Conservation (phyloP, 768 basidiomycete species). For the Xerocomellus intermedius region DNA sequence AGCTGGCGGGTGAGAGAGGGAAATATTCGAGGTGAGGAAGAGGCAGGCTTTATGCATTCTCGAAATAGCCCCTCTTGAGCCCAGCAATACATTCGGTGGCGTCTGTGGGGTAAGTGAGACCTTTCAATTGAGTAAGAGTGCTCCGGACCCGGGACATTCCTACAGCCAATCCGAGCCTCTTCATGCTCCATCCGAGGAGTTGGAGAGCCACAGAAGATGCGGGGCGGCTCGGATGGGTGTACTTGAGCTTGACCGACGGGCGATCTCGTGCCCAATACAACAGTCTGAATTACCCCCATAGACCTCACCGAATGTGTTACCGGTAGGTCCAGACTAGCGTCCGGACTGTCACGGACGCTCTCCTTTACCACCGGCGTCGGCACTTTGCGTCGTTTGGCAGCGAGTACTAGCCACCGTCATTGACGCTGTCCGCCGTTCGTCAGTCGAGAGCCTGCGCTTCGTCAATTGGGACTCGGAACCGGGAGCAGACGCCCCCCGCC, state of each 20-base stretch:
- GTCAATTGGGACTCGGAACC: too few species aligned
- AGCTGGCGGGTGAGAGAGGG: not conserved
- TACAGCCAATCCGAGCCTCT: too few species aligned
- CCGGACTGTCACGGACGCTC: too few species aligned
- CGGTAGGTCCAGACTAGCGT: too few species aligned
- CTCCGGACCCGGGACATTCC: not conserved
- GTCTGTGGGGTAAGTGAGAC: not conserved
- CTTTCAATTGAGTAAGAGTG: not conserved
- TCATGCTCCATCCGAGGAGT: not conserved
- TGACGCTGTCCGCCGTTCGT: too few species aligned
- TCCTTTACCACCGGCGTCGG: too few species aligned
- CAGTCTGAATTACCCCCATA: not conserved
- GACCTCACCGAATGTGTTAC: not conserved
- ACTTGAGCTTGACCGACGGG: too few species aligned
- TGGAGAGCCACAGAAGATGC: not conserved
- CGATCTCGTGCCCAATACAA: not conserved
- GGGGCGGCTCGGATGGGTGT: too few species aligned
- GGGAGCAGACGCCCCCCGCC: too few species aligned
- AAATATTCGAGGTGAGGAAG: rapidly evolving
- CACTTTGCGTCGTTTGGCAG: too few species aligned
- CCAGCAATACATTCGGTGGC: not conserved
- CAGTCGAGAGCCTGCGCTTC: too few species aligned
- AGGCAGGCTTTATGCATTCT: not conserved
- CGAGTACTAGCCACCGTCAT: too few species aligned
- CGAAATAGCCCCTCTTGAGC: not conserved